Evolutionary conservation across 345 rosid species (phyloP).

Genomic region (Kernera saxatilis): DNA sequence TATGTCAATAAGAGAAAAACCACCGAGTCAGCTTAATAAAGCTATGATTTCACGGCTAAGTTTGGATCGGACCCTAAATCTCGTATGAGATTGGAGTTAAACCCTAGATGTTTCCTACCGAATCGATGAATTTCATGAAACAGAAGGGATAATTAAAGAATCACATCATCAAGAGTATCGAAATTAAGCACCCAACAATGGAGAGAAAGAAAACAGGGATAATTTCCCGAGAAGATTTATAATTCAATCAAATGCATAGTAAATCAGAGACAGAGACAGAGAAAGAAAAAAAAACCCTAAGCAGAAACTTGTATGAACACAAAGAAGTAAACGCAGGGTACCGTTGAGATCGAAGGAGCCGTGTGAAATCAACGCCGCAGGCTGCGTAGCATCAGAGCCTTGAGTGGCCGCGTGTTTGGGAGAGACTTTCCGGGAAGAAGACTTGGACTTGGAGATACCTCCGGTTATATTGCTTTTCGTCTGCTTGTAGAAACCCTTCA

Average conservation of each 20-base stretch:
- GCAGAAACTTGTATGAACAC: background rate
- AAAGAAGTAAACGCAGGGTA: background rate
- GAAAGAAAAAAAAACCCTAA: background rate
- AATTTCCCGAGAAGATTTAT: background rate
- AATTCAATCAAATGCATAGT: background rate
- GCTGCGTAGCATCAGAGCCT: slow-evolving; percentile 42
- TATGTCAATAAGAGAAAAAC: background rate
- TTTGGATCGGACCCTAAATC: background rate
- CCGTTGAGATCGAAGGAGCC: slow-evolving; percentile 37
- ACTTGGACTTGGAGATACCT: slow-evolving; percentile 36
- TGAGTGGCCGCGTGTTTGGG: slow-evolving; percentile 36
- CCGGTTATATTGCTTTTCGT: slow-evolving; percentile 38
- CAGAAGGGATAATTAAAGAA: background rate
- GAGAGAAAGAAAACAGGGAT: background rate
- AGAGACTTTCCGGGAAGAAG: slow-evolving; percentile 33
- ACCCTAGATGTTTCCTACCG: slow-evolving; percentile 3
- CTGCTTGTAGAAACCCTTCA: slow-evolving; percentile 64
- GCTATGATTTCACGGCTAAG: background rate
- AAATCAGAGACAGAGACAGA: background rate
- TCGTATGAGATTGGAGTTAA: background rate
- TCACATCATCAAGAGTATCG: background rate
- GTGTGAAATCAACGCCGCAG: slow-evolving; percentile 45
- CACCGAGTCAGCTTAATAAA: background rate
- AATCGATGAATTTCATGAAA: background rate
- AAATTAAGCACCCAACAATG: background rate